Evolutionary conservation across 495 filamentous ascomycete species (phyloP).

Genomic region (Penicillium simplicissimum): DNA sequence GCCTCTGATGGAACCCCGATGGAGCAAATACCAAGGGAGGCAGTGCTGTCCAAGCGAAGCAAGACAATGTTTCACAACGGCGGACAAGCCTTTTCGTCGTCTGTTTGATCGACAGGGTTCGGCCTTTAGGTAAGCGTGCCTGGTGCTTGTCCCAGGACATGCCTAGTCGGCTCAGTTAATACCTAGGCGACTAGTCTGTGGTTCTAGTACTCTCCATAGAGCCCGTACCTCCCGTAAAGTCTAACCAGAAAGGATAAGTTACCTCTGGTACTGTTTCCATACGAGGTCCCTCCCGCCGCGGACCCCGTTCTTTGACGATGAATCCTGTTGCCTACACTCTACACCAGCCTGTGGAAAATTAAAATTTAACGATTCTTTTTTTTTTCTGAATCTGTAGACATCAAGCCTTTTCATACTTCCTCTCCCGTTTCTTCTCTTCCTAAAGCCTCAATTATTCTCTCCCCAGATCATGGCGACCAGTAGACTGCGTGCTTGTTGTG

Average conservation of each 20-base stretch:
- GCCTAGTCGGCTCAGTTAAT: background rate
- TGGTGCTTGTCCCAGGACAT: background rate
- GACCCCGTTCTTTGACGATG: background rate
- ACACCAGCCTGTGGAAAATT: background rate
- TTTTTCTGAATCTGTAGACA: background rate
- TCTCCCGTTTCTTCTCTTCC: background rate
- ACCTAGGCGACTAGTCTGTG: too few species aligned
- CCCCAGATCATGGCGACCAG: background rate
- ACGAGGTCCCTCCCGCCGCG: background rate
- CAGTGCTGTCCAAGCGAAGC: slow-evolving; percentile 16
- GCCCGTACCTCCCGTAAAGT: background rate
- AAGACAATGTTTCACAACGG: slow-evolving; percentile 23
- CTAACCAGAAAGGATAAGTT: background rate
- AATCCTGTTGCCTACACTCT: slow-evolving; percentile 30
- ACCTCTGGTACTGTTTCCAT: background rate
- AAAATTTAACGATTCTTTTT: background rate
- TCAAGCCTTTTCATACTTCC: slow-evolving; percentile 1
- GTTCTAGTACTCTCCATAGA: too few species aligned
- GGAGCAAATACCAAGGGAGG: slow-evolving; percentile 9
- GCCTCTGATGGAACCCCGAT: background rate
- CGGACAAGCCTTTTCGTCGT: slow-evolving; percentile 24
- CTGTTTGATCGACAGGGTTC: slow-evolving; percentile 36
- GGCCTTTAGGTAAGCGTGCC: slow-evolving; percentile 17
- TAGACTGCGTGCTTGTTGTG: slow-evolving; percentile 5
- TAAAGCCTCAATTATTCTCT: background rate